Evolutionary conservation across 352 stramenopile species (phyloP), one percentile per base, ranked within the genome.

Genomic region (Phytophthora foliorum): DNA sequence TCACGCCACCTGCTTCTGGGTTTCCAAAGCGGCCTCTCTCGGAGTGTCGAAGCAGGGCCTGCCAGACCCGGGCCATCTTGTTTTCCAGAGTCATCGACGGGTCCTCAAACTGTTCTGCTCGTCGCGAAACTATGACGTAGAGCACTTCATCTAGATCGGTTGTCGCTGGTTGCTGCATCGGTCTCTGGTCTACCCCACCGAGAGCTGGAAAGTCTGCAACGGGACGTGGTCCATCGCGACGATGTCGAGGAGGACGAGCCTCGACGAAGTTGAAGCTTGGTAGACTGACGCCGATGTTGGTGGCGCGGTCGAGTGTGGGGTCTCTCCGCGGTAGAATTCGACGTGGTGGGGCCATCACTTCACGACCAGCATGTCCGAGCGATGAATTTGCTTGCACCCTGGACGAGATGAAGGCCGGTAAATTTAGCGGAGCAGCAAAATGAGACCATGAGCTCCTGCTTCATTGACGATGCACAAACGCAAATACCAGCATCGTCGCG

Each of bases 211-310:
- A 69, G 9, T 57, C 44, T 13, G 38, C 38, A 36, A 41, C 53
- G n/a, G 17, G 24, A 2, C 39, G 55, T 31, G 39, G 34, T 25
- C 19, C 39, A 60, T 73, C 58, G 3, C 45, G 54, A 59, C 60
- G 50, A 60, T 45, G 55, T 42, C 48, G 52, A 63, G 54, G 49
- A 19, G 53, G 41, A 39, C 65, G 59, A 36, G 66, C 54, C 57
- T 91, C 82, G 45, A 92, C 73, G 55, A 91, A 91, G 50, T 92
- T 92, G 67, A 92, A 92, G 25, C 70, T 74, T 22, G 81, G 84
- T 45, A 92, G 62, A 27, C 50, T 65, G 29, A 78, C 27, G 2
- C 67, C 74, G 46, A 88, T 45, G 39, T 63, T 78, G 16, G 67
- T 74, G 8, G 74, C 69, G 4, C 57, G 50, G 14, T 72, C 51